phyloP scores from a whole-genome alignment of 371 early-diverging fungal genomes.

The Coemansia sp. region DNA sequence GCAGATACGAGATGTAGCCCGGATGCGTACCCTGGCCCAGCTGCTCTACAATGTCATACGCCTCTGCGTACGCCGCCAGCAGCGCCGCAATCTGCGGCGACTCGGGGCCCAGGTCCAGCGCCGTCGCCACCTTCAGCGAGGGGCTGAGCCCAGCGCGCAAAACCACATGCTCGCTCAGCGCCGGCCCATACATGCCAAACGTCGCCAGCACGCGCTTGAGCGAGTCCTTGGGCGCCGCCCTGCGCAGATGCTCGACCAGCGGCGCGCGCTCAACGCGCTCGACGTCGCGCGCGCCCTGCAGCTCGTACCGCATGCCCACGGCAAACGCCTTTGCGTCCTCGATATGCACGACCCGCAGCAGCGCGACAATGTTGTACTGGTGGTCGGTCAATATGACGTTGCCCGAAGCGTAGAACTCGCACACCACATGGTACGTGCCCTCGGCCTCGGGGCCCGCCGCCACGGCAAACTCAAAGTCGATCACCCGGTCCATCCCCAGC shows the following conservation, averaged over 20 bases:
- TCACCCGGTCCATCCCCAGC: slow-evolving; percentile 88
- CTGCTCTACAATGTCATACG: slow-evolving; percentile 46
- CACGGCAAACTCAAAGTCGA: slow-evolving; percentile 87
- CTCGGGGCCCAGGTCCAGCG: slow-evolving; percentile 36
- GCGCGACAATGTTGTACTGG: slow-evolving; percentile 77
- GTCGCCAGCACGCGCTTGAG: slow-evolving; percentile 74
- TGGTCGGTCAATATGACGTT: slow-evolving; percentile 95
- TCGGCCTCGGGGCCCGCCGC: slow-evolving; percentile 59
- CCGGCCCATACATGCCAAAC: slow-evolving; percentile 75
- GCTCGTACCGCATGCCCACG: slow-evolving; percentile 73
- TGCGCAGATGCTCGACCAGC: slow-evolving; percentile 56
- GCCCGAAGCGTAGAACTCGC: slow-evolving; percentile 94
- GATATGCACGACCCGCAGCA: slow-evolving; percentile 84
- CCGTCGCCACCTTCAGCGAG: slow-evolving; percentile 52
- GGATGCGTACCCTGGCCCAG: slow-evolving; percentile 38
- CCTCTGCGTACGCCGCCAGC: slow-evolving; percentile 51
- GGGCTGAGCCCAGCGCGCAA: slow-evolving; percentile 69
- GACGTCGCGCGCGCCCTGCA: slow-evolving; percentile 57
- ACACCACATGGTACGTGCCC: slow-evolving; percentile 84
- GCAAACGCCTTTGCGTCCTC: slow-evolving; percentile 72
- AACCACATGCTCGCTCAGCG: slow-evolving; percentile 85
- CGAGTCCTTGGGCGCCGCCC: slow-evolving; percentile 70
- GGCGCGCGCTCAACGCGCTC: slow-evolving; percentile 60
- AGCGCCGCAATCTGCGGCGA: slow-evolving; percentile 45
- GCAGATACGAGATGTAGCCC: slow-evolving; percentile 48